phyloP scores from a whole-genome alignment of 768 basidiomycete genomes.

The Pleurotus platypus region DNA sequence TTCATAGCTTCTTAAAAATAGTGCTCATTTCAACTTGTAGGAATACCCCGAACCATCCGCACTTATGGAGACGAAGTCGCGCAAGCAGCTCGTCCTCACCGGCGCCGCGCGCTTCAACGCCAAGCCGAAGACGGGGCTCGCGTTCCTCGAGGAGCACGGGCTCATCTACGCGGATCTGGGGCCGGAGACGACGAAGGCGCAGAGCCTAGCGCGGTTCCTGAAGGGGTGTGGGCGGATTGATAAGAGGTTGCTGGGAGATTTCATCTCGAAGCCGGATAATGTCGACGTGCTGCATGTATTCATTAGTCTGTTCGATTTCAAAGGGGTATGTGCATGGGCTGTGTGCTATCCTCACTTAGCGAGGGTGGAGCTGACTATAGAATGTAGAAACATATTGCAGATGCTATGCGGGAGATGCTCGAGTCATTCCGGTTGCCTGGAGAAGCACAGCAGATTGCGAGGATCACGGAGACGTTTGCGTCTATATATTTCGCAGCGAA shows the following conservation, averaged over 20 bases:
- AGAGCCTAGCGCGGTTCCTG: constrained; percentile 80
- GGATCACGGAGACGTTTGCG: constrained; percentile 95
- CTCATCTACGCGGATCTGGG: constrained; percentile 73
- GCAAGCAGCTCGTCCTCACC: constrained; percentile 80
- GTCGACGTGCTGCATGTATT: constrained; percentile 85
- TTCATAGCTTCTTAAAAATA: no score
- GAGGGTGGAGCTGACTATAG: no score
- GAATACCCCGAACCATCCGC: constrained; percentile 51
- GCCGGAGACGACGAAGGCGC: constrained; percentile 50
- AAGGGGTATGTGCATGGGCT: constrained; percentile 45
- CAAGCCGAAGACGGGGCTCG: constrained; percentile 87
- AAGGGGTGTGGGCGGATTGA: constrained; percentile 83
- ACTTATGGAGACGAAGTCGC: constrained; percentile 68
- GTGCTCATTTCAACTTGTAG: constrained; percentile 26
- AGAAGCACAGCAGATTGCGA: constrained; percentile 88
- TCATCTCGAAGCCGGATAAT: constrained; percentile 85
- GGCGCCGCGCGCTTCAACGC: constrained; percentile 87
- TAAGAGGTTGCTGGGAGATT: constrained; percentile 92
- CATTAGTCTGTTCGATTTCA: constrained; percentile 86
- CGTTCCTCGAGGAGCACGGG: constrained; percentile 89
- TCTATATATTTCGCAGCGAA: constrained; percentile 81
- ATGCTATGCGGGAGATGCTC: constrained; percentile 92
- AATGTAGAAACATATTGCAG: constrained; percentile 84
- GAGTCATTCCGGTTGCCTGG: constrained; percentile 94
- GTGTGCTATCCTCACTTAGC: constrained; percentile 18